These are phyloP conservation scores for Protomyces pachydermus DNA, from an alignment of 1,139 yeast genomes.

Conservation along the genomic window DNA sequence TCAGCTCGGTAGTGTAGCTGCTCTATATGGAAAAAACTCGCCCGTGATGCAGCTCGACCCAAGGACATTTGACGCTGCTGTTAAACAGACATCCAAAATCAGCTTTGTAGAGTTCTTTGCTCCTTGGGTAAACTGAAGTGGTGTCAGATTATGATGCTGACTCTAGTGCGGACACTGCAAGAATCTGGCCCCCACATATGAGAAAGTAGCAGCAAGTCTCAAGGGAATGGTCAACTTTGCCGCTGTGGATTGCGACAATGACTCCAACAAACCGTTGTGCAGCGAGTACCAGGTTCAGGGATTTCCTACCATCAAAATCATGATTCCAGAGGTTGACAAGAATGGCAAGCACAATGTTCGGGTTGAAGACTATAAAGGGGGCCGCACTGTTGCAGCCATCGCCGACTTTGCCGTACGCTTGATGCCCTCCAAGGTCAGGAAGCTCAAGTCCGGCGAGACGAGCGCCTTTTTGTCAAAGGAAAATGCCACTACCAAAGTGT, in stretches of 20 bases:
- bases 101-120: conserved; percentile 91
- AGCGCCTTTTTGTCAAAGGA: neutral
- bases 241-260: conserved; percentile 29
- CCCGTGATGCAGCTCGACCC: conserved; percentile 41
- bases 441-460: neutral
- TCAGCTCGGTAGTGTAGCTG: neutral
- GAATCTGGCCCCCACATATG: conserved; percentile 75
- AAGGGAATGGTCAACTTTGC: conserved; percentile 41
- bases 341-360: conserved; percentile 1
- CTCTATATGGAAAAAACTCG: neutral
- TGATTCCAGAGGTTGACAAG: conserved; percentile 2
- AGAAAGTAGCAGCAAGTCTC: conserved; percentile 43
- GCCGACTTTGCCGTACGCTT: neutral
- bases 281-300: conserved; percentile 52
- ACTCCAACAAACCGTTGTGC: conserved; percentile 17
- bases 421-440: conserved; percentile 16
- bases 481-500: conserved; percentile 8
- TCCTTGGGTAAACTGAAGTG: conserved; percentile 56
- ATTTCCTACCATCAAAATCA: conserved; percentile 83
- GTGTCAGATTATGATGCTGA: too few species aligned
- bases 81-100: conserved; percentile 66
- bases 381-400: conserved; percentile 23
- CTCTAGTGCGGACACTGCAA: conserved; percentile 85
- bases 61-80: conserved; percentile 66
- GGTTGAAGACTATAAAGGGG: conserved; percentile 24